Evolutionary conservation across 2,329 filamentous ascomycete genomes (phyloP).

Genomic region (Diplodia seriata): DNA sequence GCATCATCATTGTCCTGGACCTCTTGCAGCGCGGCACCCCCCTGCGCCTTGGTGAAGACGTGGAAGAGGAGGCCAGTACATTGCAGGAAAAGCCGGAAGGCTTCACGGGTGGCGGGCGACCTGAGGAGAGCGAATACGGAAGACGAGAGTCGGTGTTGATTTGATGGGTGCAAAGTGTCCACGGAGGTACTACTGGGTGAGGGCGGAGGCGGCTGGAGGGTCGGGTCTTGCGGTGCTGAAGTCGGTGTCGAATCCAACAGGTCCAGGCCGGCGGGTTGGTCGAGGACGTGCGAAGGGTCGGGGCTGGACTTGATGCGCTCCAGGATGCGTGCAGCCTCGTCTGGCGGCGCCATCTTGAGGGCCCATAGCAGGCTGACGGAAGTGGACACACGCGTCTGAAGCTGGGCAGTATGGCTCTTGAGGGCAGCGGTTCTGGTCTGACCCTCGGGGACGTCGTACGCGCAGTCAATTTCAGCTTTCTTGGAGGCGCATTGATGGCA

Average conservation of each 20-base stretch:
- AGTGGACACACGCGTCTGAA: constrained; percentile 1
- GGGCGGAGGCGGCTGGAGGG: no score
- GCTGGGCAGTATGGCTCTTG: constrained; percentile 2
- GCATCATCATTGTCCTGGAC: constrained; percentile 30
- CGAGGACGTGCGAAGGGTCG: constrained; percentile 6
- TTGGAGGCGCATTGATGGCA: constrained; percentile 16
- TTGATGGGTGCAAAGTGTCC: not conserved
- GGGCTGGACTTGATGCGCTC: constrained; percentile 26
- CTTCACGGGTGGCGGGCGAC: constrained; percentile 3
- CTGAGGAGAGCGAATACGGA: not conserved
- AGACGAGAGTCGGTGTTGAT: not conserved
- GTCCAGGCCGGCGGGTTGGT: not conserved
- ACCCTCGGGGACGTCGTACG: constrained; percentile 21
- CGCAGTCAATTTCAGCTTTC: not conserved
- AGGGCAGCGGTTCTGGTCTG: constrained; percentile 19
- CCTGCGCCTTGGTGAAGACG: constrained; percentile 35
- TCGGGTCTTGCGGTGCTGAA: not conserved
- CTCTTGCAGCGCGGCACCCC: constrained; percentile 30
- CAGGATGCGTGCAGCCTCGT: constrained; percentile 34
- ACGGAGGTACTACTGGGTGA: not conserved
- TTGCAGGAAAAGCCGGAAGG: constrained; percentile 36
- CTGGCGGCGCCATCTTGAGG: constrained; percentile 35
- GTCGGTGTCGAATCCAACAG: not conserved
- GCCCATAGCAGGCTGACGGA: constrained; percentile 36
- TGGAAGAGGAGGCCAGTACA: constrained; percentile 37